Conservation (phyloP, 768 basidiomycete genomes). For the Lactarius sanguifluus region DNA sequence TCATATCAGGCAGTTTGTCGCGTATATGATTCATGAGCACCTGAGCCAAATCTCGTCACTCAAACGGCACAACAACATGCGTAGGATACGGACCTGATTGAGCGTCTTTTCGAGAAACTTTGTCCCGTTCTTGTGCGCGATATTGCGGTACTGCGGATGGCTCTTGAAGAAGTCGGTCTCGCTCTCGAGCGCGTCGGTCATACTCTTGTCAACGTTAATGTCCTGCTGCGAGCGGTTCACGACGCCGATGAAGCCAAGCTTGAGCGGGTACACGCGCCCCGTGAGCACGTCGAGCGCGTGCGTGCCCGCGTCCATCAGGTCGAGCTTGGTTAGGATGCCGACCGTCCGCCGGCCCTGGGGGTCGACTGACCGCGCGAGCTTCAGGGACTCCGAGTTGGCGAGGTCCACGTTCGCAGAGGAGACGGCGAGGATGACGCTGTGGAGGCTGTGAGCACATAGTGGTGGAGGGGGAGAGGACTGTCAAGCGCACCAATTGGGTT, state of each 20-base stretch:
- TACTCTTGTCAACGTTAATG: slow-evolving; percentile 82
- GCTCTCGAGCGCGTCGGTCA: slow-evolving; percentile 79
- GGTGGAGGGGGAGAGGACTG: background rate
- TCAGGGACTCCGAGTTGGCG: slow-evolving; percentile 97
- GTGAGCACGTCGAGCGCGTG: slow-evolving; percentile 96
- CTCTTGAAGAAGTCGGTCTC: slow-evolving; percentile 90
- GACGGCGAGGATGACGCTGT: slow-evolving; percentile 92
- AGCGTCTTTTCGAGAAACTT: slow-evolving; percentile 90
- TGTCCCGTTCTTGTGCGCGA: slow-evolving; percentile 97
- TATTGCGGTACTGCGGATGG: slow-evolving; percentile 91
- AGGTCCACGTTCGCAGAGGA: slow-evolving; percentile 98
- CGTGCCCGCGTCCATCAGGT: slow-evolving; percentile 99
- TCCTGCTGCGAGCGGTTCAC: slow-evolving; percentile 98
- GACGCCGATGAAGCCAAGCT: slow-evolving; percentile 96
- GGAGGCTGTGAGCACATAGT: background rate
- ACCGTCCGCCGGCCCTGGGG: slow-evolving; percentile 96
- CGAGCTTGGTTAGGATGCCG: slow-evolving; percentile 94
- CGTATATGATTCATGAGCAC: slow-evolving; percentile 97
- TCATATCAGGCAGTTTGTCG: slow-evolving; percentile 99
- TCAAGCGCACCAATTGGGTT: slow-evolving; percentile 80
- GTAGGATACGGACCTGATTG: slow-evolving; percentile 70
- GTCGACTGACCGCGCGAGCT: slow-evolving; percentile 93
- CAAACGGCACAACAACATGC: background rate
- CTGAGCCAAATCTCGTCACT: slow-evolving; percentile 38
- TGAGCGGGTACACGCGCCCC: slow-evolving; percentile 95